Evolutionary conservation across 768 basidiomycete species (phyloP).

Genomic region (Sporobolomyces phaffii): DNA sequence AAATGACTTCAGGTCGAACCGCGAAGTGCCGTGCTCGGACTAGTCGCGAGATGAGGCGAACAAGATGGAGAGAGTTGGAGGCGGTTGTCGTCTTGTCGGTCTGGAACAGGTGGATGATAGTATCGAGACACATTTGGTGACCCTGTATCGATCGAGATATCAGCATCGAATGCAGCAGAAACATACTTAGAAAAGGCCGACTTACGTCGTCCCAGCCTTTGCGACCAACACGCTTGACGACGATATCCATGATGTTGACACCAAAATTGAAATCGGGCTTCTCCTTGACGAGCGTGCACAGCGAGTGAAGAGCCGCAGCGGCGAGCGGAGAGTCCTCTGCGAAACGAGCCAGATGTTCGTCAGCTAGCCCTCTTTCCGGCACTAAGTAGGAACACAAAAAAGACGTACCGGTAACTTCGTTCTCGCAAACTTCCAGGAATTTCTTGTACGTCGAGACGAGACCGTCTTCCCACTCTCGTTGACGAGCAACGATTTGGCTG

Average conservation of each 20-base stretch:
- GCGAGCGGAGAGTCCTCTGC: slow-evolving; percentile 43
- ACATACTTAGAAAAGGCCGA: slow-evolving; percentile 1
- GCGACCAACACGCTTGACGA: slow-evolving; percentile 74
- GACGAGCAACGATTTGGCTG: slow-evolving; percentile 79
- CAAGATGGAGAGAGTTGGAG: slow-evolving; percentile 72
- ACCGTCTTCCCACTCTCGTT: slow-evolving; percentile 93
- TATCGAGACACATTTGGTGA: slow-evolving; percentile 75
- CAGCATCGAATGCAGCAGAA: not conserved
- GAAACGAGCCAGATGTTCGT: not conserved
- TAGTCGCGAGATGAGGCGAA: slow-evolving; percentile 88
- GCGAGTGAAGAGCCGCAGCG: slow-evolving; percentile 70
- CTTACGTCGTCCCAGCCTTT: slow-evolving; percentile 83
- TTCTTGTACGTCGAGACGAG: slow-evolving; percentile 79
- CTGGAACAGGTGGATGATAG: slow-evolving; percentile 73
- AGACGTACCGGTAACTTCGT: slow-evolving; percentile 71
- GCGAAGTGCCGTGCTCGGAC: slow-evolving; percentile 86
- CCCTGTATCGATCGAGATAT: slow-evolving; percentile 53
- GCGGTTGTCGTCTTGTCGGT: slow-evolving; percentile 74
- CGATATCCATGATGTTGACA: slow-evolving; percentile 78
- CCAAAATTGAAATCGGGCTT: slow-evolving; percentile 96
- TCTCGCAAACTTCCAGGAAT: slow-evolving; percentile 77
- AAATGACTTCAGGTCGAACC: slow-evolving; percentile 80
- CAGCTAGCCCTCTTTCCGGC: not conserved
- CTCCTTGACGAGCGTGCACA: slow-evolving; percentile 76
- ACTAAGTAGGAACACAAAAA: not conserved